Evolutionary conservation across 208 protist species (phyloP).

Genomic region (Crithidia brevicula): DNA sequence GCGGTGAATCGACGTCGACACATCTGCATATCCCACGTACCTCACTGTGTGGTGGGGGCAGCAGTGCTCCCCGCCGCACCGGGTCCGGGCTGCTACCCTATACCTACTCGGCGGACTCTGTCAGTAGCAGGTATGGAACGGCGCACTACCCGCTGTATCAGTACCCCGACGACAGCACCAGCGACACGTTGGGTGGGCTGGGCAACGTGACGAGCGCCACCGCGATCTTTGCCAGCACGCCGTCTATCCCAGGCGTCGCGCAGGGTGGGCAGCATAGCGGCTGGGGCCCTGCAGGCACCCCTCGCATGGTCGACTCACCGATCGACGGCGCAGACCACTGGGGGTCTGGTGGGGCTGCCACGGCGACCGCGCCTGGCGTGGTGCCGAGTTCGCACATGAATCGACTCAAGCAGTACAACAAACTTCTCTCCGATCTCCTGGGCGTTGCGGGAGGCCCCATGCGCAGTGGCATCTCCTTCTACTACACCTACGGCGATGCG

Average conservation of each 20-base stretch:
- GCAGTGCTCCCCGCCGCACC: slow-evolving; percentile 10
- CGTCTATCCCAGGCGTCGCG: background rate
- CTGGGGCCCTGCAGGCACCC: background rate
- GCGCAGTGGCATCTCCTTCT: slow-evolving; percentile 50
- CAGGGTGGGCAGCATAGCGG: no score
- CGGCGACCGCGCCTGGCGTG: background rate
- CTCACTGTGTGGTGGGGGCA: background rate
- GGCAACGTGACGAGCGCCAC: background rate
- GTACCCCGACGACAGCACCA: slow-evolving; percentile 25
- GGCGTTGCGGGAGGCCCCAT: slow-evolving; percentile 43
- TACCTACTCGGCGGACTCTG: slow-evolving; percentile 46
- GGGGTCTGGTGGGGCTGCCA: background rate
- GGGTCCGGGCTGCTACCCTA: slow-evolving; percentile 37
- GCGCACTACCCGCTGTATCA: slow-evolving; percentile 48
- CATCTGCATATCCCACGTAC: background rate
- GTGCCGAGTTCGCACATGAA: slow-evolving; percentile 31
- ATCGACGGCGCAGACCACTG: background rate
- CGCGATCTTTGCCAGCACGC: background rate
- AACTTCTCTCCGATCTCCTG: slow-evolving; percentile 42
- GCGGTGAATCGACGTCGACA: background rate
- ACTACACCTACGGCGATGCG: slow-evolving; percentile 66
- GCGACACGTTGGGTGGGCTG: background rate
- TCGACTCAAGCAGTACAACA: slow-evolving; percentile 37
- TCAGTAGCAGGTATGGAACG: slow-evolving; percentile 45
- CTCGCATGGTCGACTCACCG: slow-evolving; percentile 19